Conservation (phyloP, 1,284 basidiomycete species). For the Trichosporon sp. region DNA sequence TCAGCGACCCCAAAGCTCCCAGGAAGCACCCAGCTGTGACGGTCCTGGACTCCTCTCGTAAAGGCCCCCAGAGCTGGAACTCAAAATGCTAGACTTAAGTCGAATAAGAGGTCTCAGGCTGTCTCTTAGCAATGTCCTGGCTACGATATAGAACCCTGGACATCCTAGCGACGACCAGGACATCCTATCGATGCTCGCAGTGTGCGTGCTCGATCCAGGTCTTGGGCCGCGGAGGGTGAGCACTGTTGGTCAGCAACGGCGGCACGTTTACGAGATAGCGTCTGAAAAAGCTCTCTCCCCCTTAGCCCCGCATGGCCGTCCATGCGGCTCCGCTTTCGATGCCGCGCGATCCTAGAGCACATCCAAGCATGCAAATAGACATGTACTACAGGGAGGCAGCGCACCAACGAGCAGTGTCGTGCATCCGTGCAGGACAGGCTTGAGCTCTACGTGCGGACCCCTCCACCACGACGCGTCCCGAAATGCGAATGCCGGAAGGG, state of each 20-base stretch:
- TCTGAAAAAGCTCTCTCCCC: neutral
- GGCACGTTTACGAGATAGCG: neutral
- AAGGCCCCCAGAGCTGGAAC: neutral
- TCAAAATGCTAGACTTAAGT: neutral
- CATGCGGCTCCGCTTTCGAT: neutral
- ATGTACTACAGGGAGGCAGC: too few relatives aligned
- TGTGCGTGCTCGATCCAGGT: neutral
- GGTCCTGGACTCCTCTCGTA: neutral
- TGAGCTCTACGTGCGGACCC: too few relatives aligned
- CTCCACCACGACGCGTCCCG: too few relatives aligned
- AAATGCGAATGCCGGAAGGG: too few relatives aligned
- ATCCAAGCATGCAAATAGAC: too few relatives aligned
- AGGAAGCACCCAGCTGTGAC: neutral
- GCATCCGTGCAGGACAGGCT: too few relatives aligned
- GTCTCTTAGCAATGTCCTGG: too few relatives aligned
- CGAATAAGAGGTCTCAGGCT: too few relatives aligned
- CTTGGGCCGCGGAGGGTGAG: neutral
- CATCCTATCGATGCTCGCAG: neutral
- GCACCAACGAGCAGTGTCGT: too few relatives aligned
- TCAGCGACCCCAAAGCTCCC: neutral
- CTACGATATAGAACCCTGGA: too few relatives aligned
- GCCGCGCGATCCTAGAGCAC: too few relatives aligned
- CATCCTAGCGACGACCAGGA: neutral
- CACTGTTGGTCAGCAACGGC: neutral
- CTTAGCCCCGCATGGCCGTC: neutral